phyloP scores from a whole-genome alignment of 495 filamentous ascomycete species.

The Talaromyces ruber region DNA sequence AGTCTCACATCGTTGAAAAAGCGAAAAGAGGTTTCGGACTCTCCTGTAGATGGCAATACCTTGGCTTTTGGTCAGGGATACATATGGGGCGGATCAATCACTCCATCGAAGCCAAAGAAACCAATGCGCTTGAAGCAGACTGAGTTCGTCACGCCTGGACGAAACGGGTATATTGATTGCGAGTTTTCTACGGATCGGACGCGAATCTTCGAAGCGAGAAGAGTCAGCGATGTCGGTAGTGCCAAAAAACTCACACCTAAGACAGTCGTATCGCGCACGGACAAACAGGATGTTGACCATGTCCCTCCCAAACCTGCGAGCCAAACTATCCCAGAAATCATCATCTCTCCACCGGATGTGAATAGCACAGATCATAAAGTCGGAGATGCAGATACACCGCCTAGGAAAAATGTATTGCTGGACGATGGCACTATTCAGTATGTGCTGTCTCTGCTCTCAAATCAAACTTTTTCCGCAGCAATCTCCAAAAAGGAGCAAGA shows the following conservation, averaged over 20 bases:
- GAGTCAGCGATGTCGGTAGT: neutral
- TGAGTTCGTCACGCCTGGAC: neutral
- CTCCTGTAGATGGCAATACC: neutral
- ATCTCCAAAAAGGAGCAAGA: neutral
- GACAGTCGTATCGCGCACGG: neutral
- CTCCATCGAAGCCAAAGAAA: neutral
- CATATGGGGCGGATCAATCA: neutral
- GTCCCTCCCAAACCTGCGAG: neutral
- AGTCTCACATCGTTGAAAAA: neutral
- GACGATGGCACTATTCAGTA: neutral
- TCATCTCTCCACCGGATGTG: neutral
- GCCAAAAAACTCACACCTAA: neutral
- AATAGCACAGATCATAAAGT: neutral
- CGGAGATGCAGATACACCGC: neutral
- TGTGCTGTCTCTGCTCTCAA: constrained; percentile 1
- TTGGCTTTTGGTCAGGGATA: neutral
- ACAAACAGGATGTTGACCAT: neutral
- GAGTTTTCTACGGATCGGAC: neutral
- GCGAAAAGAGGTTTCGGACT: neutral
- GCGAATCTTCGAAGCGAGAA: neutral
- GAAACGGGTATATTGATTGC: neutral
- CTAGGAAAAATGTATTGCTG: neutral
- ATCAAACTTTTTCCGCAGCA: neutral
- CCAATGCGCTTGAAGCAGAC: neutral
- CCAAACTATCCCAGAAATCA: neutral